Evolutionary conservation across 805 yeast species (phyloP).

Genomic region (Wickerhamomyces mucosus): DNA sequence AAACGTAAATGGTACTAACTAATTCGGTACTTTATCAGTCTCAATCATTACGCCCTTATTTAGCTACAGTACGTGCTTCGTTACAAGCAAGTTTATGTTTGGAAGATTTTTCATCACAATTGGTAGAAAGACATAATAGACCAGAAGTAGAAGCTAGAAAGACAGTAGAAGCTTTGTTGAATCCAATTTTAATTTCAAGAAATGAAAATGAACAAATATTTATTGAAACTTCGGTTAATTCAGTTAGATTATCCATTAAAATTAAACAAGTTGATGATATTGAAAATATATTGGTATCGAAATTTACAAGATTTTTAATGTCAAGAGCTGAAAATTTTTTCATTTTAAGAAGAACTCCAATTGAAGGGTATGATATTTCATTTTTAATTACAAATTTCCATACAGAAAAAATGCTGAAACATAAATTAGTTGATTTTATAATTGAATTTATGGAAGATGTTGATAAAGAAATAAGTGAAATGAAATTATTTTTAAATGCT

Average conservation of each 20-base stretch:
- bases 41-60: slow-evolving; percentile 92
- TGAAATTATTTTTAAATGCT: slow-evolving; percentile 93
- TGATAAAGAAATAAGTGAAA: slow-evolving; percentile 96
- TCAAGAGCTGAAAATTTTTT: slow-evolving; percentile 94
- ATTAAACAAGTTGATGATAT: slow-evolving; percentile 98
- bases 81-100: slow-evolving; percentile 88
- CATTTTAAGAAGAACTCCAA: slow-evolving; percentile 84
- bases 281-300: slow-evolving; percentile 88
- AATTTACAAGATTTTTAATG: slow-evolving; percentile 87
- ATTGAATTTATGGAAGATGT: slow-evolving; percentile 99
- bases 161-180: slow-evolving; percentile 75
- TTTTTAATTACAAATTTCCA: slow-evolving; percentile 90
- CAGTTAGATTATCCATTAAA: slow-evolving; percentile 81
- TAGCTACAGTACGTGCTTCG: slow-evolving; percentile 87
- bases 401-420: slow-evolving; percentile 92
- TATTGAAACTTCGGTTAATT: slow-evolving; percentile 90
- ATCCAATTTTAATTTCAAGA: slow-evolving; percentile 84
- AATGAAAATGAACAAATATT: slow-evolving; percentile 89
- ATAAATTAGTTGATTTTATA: slow-evolving; percentile 90
- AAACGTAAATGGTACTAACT: too few relatives aligned
- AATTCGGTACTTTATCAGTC: too few relatives aligned
- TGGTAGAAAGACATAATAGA: slow-evolving; percentile 93
- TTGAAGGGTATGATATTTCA: slow-evolving; percentile 86
- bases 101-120: slow-evolving; percentile 89
- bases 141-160: slow-evolving; percentile 90